These are phyloP conservation scores for Coix lacrymajobi DNA, from an alignment of 176 grass and related monocot genomes.

Conservation along the genomic window DNA sequence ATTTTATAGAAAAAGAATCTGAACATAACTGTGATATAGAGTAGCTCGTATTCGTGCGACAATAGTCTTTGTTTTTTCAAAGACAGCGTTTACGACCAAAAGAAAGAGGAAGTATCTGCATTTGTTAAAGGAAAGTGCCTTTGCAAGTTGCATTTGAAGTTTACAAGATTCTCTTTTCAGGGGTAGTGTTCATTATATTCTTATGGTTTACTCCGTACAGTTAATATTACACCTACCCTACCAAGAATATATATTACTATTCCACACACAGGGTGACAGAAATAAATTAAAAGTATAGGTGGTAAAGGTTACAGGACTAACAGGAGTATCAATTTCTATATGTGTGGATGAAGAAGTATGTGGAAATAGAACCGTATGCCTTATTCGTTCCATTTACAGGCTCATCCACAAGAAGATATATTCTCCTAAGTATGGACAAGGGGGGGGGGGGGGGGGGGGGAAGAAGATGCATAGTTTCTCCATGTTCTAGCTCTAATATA, in stretches of 20 bases:
- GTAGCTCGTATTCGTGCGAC: not conserved
- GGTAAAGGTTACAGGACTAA: not conserved
- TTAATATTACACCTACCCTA: not conserved
- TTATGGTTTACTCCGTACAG: not conserved
- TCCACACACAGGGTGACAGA: not conserved
- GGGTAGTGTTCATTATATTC: not conserved
- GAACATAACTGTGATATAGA: not conserved
- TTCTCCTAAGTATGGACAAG: constrained; percentile 24
- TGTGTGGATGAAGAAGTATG: not conserved
- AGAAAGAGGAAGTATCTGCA: not conserved
- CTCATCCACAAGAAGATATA: constrained; percentile 16
- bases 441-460: not conserved
- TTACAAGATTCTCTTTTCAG: not conserved
- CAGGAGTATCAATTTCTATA: constrained; percentile 12
- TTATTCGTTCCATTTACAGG: constrained; percentile 15
- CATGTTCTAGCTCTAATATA: constrained; percentile 16
- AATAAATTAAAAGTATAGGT: constrained; percentile 10
- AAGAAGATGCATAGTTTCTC: constrained; percentile 24
- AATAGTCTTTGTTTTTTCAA: not conserved
- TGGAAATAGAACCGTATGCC: constrained; percentile 18
- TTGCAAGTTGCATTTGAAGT: not conserved
- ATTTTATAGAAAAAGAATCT: not conserved
- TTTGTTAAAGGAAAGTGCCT: not conserved
- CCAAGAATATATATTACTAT: not conserved
- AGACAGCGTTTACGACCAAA: not conserved